Conservation (phyloP, 139 green algal species). For the Coccomyxa sp. region DNA sequence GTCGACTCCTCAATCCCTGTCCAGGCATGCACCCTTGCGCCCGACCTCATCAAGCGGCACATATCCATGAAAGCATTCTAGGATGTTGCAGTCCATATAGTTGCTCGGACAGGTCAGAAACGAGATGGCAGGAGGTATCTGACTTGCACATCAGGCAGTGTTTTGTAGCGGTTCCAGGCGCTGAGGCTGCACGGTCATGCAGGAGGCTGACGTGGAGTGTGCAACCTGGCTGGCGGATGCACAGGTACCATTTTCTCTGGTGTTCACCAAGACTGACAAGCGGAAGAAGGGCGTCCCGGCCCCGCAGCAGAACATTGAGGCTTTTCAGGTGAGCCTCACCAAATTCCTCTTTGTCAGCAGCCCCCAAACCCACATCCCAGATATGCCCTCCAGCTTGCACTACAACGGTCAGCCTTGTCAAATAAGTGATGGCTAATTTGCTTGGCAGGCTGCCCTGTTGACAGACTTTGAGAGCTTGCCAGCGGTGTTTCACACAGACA, state of each 20-base stretch:
- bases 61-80: too few relatives aligned
- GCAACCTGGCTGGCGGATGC: slow-evolving; percentile 69
- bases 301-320: slow-evolving; percentile 43
- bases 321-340: slow-evolving; percentile 33
- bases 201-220: slow-evolving; percentile 72
- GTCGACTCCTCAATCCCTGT: slow-evolving; percentile 84
- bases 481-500: not conserved
- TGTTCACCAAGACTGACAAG: slow-evolving; percentile 86
- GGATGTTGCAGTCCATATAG: too few relatives aligned
- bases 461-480: not conserved
- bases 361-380: too few relatives aligned
- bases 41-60: too few relatives aligned
- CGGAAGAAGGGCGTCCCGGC: slow-evolving; percentile 49
- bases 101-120: too few relatives aligned
- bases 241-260: slow-evolving; percentile 74
- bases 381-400: too few relatives aligned
- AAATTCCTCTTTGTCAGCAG: not conserved
- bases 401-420: too few relatives aligned
- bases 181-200: not conserved
- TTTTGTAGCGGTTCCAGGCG: not conserved
- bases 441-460: not conserved
- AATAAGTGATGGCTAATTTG: not conserved
- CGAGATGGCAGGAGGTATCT: too few relatives aligned
- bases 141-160: too few relatives aligned
- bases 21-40: slow-evolving; percentile 35